These are phyloP conservation scores for Acacia concinna DNA, from an alignment of 331 rosid species.

Conservation along the genomic window DNA sequence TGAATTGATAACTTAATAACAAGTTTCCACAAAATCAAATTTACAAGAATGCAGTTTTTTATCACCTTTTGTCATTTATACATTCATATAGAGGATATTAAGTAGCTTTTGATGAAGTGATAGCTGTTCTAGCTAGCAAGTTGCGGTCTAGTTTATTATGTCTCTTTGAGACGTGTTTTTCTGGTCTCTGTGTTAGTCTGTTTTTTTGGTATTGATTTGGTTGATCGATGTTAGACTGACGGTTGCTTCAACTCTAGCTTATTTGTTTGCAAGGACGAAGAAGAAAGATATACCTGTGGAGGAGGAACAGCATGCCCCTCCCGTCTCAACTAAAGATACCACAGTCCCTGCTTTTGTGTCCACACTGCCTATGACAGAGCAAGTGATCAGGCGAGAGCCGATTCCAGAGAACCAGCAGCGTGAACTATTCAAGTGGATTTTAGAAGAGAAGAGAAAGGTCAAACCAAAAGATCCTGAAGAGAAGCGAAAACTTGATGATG, in stretches of 20 bases:
- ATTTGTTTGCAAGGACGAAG: conserved; percentile 66
- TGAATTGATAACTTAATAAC: not conserved
- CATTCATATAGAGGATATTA: conserved; percentile 11
- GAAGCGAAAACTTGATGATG: conserved; percentile 70
- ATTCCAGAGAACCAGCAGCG: conserved; percentile 77
- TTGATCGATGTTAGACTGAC: conserved; percentile 32
- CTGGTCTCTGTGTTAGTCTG: conserved; percentile 7
- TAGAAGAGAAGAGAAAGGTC: conserved; percentile 90
- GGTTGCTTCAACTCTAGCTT: conserved; percentile 54
- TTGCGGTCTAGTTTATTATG: not conserved
- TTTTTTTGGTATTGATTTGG: not conserved
- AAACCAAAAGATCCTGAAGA: conserved; percentile 69
- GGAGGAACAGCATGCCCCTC: conserved; percentile 47
- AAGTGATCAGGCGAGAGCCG: conserved; percentile 55
- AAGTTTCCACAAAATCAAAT: not conserved
- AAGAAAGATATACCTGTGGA: conserved; percentile 56
- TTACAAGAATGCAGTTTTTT: not conserved
- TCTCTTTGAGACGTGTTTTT: not conserved
- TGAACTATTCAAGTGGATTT: conserved; percentile 77
- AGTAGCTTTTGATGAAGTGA: conserved; percentile 13
- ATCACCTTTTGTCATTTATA: not conserved
- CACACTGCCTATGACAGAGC: conserved; percentile 40
- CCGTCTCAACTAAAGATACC: conserved; percentile 48
- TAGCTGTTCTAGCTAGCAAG: conserved; percentile 18
- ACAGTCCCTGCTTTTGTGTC: conserved; percentile 36